Percentiles rank a stretch among this genome's conserved stretches.
Evolutionary conservation across 495 filamentous ascomycete genomes (phyloP).

Genomic region (Aspergillus ostianus): DNA sequence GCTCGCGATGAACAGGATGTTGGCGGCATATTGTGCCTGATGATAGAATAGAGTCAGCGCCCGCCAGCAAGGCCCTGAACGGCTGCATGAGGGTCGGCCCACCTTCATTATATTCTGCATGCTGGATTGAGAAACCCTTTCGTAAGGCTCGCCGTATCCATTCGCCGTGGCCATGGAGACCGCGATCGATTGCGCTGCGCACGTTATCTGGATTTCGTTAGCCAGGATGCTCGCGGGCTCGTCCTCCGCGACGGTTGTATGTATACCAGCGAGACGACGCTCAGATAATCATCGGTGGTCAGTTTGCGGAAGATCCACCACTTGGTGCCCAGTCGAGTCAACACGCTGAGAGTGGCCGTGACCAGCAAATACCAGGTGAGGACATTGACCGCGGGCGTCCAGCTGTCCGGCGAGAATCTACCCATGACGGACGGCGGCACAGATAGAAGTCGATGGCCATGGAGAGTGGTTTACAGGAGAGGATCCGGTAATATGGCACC

Average conservation of each 20-base stretch:
- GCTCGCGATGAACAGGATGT: slow-evolving; percentile 29
- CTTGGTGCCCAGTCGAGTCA: slow-evolving; percentile 11
- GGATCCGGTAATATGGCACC: neutral
- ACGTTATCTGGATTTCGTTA: neutral
- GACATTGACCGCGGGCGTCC: slow-evolving; percentile 8
- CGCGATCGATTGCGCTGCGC: slow-evolving; percentile 4
- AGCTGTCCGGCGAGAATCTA: slow-evolving; percentile 1
- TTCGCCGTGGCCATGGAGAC: slow-evolving; percentile 6
- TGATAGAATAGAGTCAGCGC: neutral
- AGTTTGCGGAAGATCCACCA: slow-evolving; percentile 6
- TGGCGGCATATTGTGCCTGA: slow-evolving; percentile 35
- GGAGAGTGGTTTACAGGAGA: neutral
- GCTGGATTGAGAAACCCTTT: neutral
- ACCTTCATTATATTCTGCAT: slow-evolving; percentile 9
- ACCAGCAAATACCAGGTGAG: slow-evolving; percentile 13
- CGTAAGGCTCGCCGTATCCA: slow-evolving; percentile 12
- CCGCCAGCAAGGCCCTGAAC: neutral
- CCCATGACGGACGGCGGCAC: neutral
- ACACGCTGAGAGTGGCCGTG: slow-evolving; percentile 2
- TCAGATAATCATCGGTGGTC: slow-evolving; percentile 9
- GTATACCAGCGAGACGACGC: slow-evolving; percentile 4
- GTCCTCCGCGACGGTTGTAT: neutral
- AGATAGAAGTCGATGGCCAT: neutral
- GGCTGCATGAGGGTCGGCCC: neutral
- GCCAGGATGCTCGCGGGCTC: too few relatives aligned